Evolutionary conservation across 768 basidiomycete species (phyloP), one percentile per base, ranked within the genome.

Genomic region (Boletus speciosus): DNA sequence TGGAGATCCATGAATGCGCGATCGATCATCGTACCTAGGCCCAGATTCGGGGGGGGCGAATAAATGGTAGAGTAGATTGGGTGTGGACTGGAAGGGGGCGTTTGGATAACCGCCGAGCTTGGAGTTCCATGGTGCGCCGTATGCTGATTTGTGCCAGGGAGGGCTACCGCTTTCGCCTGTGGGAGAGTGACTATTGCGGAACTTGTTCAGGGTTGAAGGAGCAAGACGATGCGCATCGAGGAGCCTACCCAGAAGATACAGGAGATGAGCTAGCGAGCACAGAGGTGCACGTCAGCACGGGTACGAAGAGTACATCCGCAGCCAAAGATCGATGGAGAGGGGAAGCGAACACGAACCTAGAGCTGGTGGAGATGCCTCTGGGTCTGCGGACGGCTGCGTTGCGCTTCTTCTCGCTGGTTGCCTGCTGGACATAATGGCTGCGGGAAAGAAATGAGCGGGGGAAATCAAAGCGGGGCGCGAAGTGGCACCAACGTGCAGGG

Each of bases 391-490:
- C 70, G 39, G 79, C 74, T 21, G 78, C 75, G 54, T 71, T 75
- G 55, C 88, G 86, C 70, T 90, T 90, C 77, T 88, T 88, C 73
- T 92, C 89, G 69, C 81, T 86, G 6, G 90, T 92, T 19, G 86
- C 87, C 71, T 91, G 89, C 65, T 92, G 90, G 27, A 91, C 86
- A 66, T 74, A 84, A 66, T 92, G 87, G 55, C 88, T 90, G 65
- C 58, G 52, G 42, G 34, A 46, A 46, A 47, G 43, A 42, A 48
- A 62, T 57, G 56, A 57, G 51, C 52, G 63, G 54, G 57, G 60
- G 61, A 57, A 52, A 51, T 27, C 8, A 47, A 50, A 53, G 46
- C 49, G 44, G 55, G 55, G 60, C 54, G 59, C 51, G 39, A 55
- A 61, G 50, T 29, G 53, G 59, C 16, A 82, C 88, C 61, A 64